Evolutionary conservation across 2,329 filamentous ascomycete species (phyloP).

Genomic region (Pseudopithomyces chartarum): DNA sequence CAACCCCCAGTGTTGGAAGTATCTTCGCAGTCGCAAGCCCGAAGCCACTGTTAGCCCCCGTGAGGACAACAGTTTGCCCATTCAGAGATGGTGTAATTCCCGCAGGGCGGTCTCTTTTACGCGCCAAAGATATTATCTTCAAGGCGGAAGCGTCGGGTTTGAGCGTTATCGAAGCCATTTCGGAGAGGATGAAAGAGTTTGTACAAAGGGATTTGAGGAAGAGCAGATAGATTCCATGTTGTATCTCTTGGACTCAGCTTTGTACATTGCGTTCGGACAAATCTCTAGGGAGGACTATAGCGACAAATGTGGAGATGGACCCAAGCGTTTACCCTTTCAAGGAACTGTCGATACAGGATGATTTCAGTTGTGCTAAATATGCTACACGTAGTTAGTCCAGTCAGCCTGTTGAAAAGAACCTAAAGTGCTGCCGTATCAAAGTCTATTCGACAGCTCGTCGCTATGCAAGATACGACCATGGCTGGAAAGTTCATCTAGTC

Average conservation of each 20-base stretch:
- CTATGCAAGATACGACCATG: too few relatives aligned
- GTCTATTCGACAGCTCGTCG: too few relatives aligned
- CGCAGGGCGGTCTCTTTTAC: neutral
- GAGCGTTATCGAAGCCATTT: neutral
- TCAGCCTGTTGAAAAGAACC: too few relatives aligned
- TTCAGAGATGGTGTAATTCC: neutral
- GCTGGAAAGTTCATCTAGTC: too few relatives aligned
- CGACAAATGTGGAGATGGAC: too few relatives aligned
- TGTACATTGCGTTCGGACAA: neutral
- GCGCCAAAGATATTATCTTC: neutral
- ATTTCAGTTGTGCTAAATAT: too few relatives aligned
- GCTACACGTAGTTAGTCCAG: too few relatives aligned
- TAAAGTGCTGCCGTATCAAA: too few relatives aligned
- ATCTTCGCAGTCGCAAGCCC: neutral
- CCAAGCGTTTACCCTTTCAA: too few relatives aligned
- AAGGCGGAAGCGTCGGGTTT: neutral
- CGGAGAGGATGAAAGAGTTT: neutral
- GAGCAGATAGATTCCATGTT: neutral
- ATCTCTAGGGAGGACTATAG: neutral
- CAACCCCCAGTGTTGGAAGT: neutral
- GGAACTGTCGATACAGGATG: too few relatives aligned
- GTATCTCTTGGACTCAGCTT: neutral
- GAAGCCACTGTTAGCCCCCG: neutral
- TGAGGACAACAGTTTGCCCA: neutral
- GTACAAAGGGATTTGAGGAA: neutral